Evolutionary conservation across 78 protist genomes (phyloP).

Genomic region (Neovahlkampfia damariscottae): DNA sequence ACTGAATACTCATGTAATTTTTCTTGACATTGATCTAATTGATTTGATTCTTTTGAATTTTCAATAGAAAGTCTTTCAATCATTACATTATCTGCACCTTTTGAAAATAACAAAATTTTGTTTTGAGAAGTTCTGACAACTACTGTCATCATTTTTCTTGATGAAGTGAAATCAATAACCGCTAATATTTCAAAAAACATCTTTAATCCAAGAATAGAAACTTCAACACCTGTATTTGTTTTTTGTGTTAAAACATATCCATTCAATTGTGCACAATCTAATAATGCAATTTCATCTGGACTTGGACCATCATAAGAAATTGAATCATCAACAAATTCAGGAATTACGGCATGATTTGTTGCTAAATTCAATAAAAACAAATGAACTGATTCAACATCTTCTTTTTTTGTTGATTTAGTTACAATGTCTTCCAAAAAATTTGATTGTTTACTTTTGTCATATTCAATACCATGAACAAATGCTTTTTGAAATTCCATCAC

Average conservation of each 20-base stretch:
- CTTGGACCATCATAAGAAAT: slow-evolving; percentile 7
- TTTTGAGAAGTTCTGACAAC: slow-evolving; percentile 1
- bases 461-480: not conserved
- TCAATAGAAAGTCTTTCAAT: not conserved
- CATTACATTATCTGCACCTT: slow-evolving; percentile 27
- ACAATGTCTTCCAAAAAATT: not conserved
- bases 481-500: slow-evolving; percentile 18
- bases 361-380: slow-evolving; percentile 11
- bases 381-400: not conserved
- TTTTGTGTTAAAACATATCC: slow-evolving; percentile 14
- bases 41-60: not conserved
- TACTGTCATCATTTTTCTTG: slow-evolving; percentile 23
- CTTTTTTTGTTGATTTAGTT: not conserved
- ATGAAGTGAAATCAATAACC: slow-evolving; percentile 9
- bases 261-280: slow-evolving; percentile 12
- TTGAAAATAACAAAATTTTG: not conserved
- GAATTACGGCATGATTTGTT: not conserved
- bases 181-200: not conserved
- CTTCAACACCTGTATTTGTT: not conserved
- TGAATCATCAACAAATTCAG: not conserved
- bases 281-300: slow-evolving; percentile 56
- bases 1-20: slow-evolving; percentile 30
- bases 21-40: not conserved
- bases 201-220: slow-evolving; percentile 22
- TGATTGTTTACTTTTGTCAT: not conserved